phyloP scores from a whole-genome alignment of 345 rosid species.

The Leavenworthia alabamica region DNA sequence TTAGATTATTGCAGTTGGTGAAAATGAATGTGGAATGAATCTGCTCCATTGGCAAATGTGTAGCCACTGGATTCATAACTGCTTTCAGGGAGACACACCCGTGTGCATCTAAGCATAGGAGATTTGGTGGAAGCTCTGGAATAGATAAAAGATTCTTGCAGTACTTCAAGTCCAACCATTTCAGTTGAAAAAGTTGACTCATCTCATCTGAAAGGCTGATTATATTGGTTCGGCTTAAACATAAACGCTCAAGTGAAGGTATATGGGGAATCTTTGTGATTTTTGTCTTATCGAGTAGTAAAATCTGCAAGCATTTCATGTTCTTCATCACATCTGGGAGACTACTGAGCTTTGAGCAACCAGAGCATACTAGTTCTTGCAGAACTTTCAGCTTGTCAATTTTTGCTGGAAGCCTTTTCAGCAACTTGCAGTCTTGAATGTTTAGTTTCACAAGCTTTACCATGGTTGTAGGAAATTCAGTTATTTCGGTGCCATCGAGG shows the following conservation, averaged over 20 bases:
- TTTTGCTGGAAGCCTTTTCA: background rate
- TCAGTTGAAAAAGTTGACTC: background rate
- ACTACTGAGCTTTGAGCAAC: background rate
- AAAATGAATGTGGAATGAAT: constrained; percentile 11
- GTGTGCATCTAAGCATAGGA: constrained; percentile 8
- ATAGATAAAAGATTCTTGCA: constrained; percentile 10
- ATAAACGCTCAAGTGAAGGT: constrained; percentile 6
- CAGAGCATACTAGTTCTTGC: constrained; percentile 1
- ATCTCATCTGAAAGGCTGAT: background rate
- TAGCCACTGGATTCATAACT: background rate
- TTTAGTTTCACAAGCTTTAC: background rate
- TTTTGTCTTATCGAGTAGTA: background rate
- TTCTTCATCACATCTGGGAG: background rate
- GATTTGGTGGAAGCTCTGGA: constrained; percentile 14
- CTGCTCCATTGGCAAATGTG: background rate
- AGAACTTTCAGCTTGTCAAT: background rate
- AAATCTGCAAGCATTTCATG: background rate
- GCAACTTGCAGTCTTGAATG: constrained; percentile 1
- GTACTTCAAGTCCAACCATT: constrained; percentile 15
- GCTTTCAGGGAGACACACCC: constrained; percentile 1
- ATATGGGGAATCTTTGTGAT: background rate
- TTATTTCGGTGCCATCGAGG: constrained; percentile 10
- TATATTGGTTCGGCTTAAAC: background rate
- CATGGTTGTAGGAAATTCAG: constrained; percentile 4
- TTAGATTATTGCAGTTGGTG: constrained; percentile 6